Base-by-base conservation (phyloP, 345 rosid genomes). In the Odontarrhena argentea region DNA sequence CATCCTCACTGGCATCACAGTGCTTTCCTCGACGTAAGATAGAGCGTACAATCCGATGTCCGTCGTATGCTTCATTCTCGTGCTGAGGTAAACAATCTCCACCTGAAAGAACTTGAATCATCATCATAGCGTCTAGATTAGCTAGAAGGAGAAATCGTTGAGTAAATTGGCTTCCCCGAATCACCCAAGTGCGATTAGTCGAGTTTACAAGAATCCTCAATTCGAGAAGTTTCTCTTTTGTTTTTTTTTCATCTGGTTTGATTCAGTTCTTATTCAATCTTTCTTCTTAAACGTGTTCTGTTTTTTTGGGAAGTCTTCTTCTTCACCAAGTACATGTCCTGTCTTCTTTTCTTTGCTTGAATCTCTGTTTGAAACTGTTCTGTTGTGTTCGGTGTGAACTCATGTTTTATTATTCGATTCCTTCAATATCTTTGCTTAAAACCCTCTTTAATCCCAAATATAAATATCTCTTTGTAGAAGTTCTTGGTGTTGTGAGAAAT, bases 1-100 rank as follows among this genome's bases (percentile, higher is more conserved):
- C 98, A 89, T 56, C 78, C 96, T 63, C 97, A 87, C 60, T 91
- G 99, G 99, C 99, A 95, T 80, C 99, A 95, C 75, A 85, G 92
- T 15, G 99, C 99, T 41, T 91, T 95, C 72, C 99, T 83, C 69
- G 99, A 95, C 54, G 98, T 91, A 74, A 56, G 83, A 40, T 94
- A 79, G 28, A 78, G 87, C 64, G 92, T 95, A 71, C 89, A 94
- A 80, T 89, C 97, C 61, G 96, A 89, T 42, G 91, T 95, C 40
- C 92, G 89, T 47, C 92, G 88, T 62, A 91, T 88, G 91, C 97
- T 95, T 37, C 98, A 95, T 74, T 76, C 99, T 24, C 98, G 99
- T 34, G 99, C 99, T 9, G 96, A 89, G 96, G 99, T 91, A 71
- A 61, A 18, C 22, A 18, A 47, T 56, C 58, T 41, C 62, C 42